Percentiles rank a stretch among this genome's conserved stretches.
Evolutionary conservation across 2,329 filamentous ascomycete species (phyloP).

Genomic region (Leptographium wingfieldii): DNA sequence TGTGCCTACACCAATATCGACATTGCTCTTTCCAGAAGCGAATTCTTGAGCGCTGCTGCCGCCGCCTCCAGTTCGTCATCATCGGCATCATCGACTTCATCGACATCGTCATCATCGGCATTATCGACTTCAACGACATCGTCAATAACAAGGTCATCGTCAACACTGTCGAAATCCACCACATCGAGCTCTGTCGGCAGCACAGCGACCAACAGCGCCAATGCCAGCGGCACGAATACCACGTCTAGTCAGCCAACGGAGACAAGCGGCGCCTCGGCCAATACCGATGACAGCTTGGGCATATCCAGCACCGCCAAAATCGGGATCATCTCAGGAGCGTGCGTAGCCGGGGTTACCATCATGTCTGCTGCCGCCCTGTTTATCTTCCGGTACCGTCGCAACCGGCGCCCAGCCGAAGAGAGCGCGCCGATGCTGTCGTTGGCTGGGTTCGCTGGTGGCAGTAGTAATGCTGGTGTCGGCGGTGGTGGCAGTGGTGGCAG

Average conservation of each 20-base stretch:
- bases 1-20: conserved; percentile 32
- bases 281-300: conserved; percentile 2
- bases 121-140: too few relatives aligned
- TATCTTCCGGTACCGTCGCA: conserved; percentile 15
- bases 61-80: conserved; percentile 1
- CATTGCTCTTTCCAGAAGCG: conserved; percentile 26
- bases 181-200: background rate
- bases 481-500: conserved; percentile 8
- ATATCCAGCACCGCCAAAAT: conserved; percentile 16
- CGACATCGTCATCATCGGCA: too few relatives aligned
- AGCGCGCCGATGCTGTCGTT: conserved; percentile 17
- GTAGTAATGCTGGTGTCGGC: background rate
- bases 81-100: background rate
- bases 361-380: conserved; percentile 12
- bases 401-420: conserved; percentile 14
- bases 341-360: conserved; percentile 12
- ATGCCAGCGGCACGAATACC: conserved; percentile 5
- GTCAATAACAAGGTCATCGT: too few relatives aligned
- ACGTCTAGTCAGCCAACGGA: conserved; percentile 10
- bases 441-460: conserved; percentile 13
- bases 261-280: conserved; percentile 1
- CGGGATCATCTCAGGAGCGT: conserved; percentile 16
- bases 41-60: conserved; percentile 23
- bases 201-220: conserved; percentile 8
- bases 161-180: background rate